Conservation (phyloP, 345 rosid genomes). For the Hibiscus mutabilis region DNA sequence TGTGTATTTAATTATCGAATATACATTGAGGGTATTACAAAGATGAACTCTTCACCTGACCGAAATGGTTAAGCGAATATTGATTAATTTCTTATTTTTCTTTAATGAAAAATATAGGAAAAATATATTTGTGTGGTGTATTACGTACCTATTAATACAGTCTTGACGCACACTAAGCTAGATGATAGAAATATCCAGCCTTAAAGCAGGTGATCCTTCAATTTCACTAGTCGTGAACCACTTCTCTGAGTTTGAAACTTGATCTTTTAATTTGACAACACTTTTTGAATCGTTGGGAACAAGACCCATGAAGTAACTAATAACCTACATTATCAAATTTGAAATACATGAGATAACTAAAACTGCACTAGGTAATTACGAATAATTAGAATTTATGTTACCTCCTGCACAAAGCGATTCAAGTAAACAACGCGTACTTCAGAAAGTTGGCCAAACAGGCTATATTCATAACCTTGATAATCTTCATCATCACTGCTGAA, state of each 20-base stretch:
- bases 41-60: too few species aligned
- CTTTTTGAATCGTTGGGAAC: slow-evolving; percentile 61
- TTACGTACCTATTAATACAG: too few species aligned
- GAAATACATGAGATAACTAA: slow-evolving; percentile 22
- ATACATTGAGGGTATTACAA: too few species aligned
- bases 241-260: slow-evolving; percentile 79
- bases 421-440: slow-evolving; percentile 94
- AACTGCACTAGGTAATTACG: neutral
- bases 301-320: slow-evolving; percentile 85
- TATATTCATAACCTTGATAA: slow-evolving; percentile 78
- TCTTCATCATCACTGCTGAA: slow-evolving; percentile 81
- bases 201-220: slow-evolving; percentile 93
- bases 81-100: too few species aligned
- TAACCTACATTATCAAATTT: slow-evolving; percentile 46
- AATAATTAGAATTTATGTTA: slow-evolving; percentile 20
- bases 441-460: slow-evolving; percentile 86
- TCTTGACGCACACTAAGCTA: too few species aligned
- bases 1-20: too few species aligned
- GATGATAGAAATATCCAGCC: slow-evolving; percentile 61
- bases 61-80: too few species aligned
- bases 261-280: slow-evolving; percentile 74
- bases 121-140: too few species aligned
- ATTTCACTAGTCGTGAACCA: slow-evolving; percentile 82
- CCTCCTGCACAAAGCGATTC: slow-evolving; percentile 99
- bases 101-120: too few species aligned